Evolutionary conservation across 2,329 filamentous ascomycete species (phyloP), one percentile per base, ranked within the genome.

Genomic region (Lachnellula occidentalis): DNA sequence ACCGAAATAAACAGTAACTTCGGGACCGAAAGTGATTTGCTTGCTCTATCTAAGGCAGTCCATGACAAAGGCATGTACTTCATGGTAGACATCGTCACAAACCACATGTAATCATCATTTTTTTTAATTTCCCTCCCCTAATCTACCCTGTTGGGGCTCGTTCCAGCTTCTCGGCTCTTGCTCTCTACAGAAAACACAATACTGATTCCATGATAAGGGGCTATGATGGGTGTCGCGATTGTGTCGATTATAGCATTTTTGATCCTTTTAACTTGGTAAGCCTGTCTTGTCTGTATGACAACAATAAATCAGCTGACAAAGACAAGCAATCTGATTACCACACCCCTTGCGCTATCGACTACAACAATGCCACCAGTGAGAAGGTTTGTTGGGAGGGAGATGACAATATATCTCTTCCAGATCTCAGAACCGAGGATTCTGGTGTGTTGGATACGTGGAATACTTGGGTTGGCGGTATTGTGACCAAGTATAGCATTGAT

Each of bases 31-130:
- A 68, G 71, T 31, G 77, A 79, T 58, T 64, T 80, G 52, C 71
- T 74, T 36, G 73, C 72, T 46, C 64, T 80, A 9, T 73, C 72
- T 37, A 66, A 64, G 31, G 72, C 74, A 8, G 64, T 78, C 11
- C 77, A 79, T 62, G 59, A 58, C 14, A 70, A 66, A 59, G 74
- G 71, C 55, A 79, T 75, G 76, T 78, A 75, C 57, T 60, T 80
- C 11, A 78, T 79, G 77, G 70, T 78, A 45, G 77, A 80, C 58
- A 72, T 77, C 2, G 76, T 79, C 9, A 72, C 76, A 39, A 79
- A 79, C 63, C 75, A 79, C 53, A 71, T 74, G 27, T 31, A 12
- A 12, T 31, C 9, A 31, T 31, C 9, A 8, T 9, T 31, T 11
- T 31, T 31, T 4, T 31, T 31, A 11, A 12, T 31, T 4, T 9